Evolutionary conservation across 345 rosid species (phyloP).

Genomic region (Hibiscus syriacus): DNA sequence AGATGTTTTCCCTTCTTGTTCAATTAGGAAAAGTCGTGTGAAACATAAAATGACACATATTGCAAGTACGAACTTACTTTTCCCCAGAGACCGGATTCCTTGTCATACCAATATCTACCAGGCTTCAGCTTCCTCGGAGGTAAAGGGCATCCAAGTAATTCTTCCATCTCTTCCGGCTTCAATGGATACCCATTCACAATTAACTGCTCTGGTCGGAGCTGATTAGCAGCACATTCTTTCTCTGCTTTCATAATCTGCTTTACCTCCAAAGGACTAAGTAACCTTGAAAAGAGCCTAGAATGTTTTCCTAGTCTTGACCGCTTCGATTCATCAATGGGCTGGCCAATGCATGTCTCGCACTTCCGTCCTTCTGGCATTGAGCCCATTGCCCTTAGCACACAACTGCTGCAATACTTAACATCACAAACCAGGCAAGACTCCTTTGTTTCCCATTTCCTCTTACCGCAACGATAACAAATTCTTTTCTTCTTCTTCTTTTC

Average conservation of each 20-base stretch:
- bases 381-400: constrained; percentile 97
- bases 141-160: constrained; percentile 61
- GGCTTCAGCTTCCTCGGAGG: constrained; percentile 90
- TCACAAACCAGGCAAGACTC: constrained; percentile 94
- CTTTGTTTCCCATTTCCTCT: constrained; percentile 90
- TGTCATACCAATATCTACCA: constrained; percentile 95
- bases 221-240: constrained; percentile 89
- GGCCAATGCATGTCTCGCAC: constrained; percentile 78
- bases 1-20: neutral
- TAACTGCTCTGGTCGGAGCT: constrained; percentile 88
- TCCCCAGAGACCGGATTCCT: constrained; percentile 99
- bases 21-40: neutral
- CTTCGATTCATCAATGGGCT: constrained; percentile 81
- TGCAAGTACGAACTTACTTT: constrained; percentile 37
- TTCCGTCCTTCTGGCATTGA: constrained; percentile 99
- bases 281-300: constrained; percentile 61
- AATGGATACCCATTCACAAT: constrained; percentile 76
- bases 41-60: constrained; percentile 9
- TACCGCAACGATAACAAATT: constrained; percentile 73
- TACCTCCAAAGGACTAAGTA: constrained; percentile 90
- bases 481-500: constrained; percentile 58
- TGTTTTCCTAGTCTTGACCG: constrained; percentile 68
- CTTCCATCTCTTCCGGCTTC: constrained; percentile 87
- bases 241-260: constrained; percentile 99
- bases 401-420: constrained; percentile 83